Evolutionary conservation across 139 green algal genomes (phyloP).

Genomic region (Chlamydomonas sp.): DNA sequence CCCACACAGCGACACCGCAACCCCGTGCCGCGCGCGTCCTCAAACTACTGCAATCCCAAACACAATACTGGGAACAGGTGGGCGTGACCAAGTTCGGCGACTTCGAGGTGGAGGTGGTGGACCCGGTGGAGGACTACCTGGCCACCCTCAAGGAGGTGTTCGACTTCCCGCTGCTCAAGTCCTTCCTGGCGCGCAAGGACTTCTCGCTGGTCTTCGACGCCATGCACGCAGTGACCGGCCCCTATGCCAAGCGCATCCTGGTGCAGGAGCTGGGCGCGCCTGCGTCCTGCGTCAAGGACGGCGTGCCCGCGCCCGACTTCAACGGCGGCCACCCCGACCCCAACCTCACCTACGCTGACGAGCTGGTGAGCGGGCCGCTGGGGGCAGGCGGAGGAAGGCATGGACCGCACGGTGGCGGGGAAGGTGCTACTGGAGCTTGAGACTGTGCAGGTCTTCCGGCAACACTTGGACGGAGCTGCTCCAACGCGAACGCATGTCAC

Average conservation of each 20-base stretch:
- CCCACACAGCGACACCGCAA: too few relatives aligned
- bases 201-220: slow-evolving; percentile 96
- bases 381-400: neutral
- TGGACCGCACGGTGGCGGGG: neutral
- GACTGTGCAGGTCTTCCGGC: too few relatives aligned
- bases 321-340: slow-evolving; percentile 97
- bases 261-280: slow-evolving; percentile 81
- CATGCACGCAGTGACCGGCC: slow-evolving; percentile 96
- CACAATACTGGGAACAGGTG: slow-evolving; percentile 24
- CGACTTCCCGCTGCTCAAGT: slow-evolving; percentile 92
- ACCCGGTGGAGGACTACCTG: slow-evolving; percentile 95
- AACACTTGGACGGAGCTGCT: too few relatives aligned
- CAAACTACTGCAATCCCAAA: neutral
- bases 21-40: neutral
- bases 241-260: slow-evolving; percentile 95
- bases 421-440: neutral
- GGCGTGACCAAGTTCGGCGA: slow-evolving; percentile 79
- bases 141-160: slow-evolving; percentile 91
- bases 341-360: slow-evolving; percentile 99
- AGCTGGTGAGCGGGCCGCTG: slow-evolving; percentile 79
- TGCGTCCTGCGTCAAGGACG: slow-evolving; percentile 59
- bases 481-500: too few relatives aligned
- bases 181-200: slow-evolving; percentile 87
- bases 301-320: slow-evolving; percentile 88
- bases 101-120: slow-evolving; percentile 98